phyloP scores from a whole-genome alignment of 371 early-diverging fungal genomes.

The Nosema granulosis region DNA sequence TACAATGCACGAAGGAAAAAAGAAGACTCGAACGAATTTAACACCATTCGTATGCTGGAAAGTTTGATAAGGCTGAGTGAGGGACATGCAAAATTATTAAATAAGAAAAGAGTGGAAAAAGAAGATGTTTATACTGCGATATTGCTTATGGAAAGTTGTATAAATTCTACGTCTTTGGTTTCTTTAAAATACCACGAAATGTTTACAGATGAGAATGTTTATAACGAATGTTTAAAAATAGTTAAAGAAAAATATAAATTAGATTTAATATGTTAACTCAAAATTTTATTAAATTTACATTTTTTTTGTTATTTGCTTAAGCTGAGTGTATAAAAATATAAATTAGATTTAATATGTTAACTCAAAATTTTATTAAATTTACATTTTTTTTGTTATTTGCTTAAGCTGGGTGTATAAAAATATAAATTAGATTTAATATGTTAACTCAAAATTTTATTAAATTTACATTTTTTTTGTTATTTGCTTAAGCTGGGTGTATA shows the following conservation, averaged over 20 bases:
- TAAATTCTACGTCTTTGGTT: slow-evolving; percentile 26
- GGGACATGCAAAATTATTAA: slow-evolving; percentile 60
- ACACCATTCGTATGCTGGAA: slow-evolving; percentile 66
- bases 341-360: background rate
- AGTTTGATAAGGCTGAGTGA: slow-evolving; percentile 64
- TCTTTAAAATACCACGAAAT: slow-evolving; percentile 20
- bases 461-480: background rate
- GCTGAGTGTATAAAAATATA: background rate
- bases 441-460: background rate
- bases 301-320: background rate
- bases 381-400: background rate
- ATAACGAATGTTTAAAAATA: slow-evolving; percentile 1
- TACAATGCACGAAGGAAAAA: slow-evolving; percentile 55
- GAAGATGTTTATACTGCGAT: slow-evolving; percentile 56
- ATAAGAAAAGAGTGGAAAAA: slow-evolving; percentile 14
- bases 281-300: background rate
- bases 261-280: background rate
- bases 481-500: background rate
- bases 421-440: slow-evolving; percentile 1
- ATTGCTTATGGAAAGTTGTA: slow-evolving; percentile 45
- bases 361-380: background rate
- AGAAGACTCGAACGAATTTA: slow-evolving; percentile 51
- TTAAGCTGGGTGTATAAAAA: background rate
- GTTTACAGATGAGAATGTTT: slow-evolving; percentile 41
- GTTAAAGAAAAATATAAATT: slow-evolving; percentile 9